Base-by-base conservation (phyloP, 2,329 filamentous ascomycete genomes). In the Calonectria pseudoturangicola region DNA sequence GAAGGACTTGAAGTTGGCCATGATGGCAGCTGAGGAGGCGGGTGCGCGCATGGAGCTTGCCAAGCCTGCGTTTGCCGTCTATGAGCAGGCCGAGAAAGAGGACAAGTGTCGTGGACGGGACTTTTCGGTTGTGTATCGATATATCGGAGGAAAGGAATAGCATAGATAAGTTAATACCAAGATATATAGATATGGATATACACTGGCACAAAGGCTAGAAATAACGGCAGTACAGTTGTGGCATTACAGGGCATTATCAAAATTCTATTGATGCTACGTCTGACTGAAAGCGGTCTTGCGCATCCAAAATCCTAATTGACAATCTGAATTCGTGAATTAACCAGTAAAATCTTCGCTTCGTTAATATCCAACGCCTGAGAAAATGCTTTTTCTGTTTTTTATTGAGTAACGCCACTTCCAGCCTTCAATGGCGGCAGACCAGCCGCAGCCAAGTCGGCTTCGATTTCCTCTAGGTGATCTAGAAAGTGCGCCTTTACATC, bases 41-140 rank as follows among this genome's bases (percentile, higher is more conserved):
- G 90, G 89, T 1, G 93, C 93, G 2, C 89, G 86, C 74, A 87
- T 96, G 67, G 91, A 90, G 76, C 85, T 96, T 48, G 93, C 90
- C 0, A 87, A 89, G 12, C 87, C 87, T 76, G 93, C 93, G 2
- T 88, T 86, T 45, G 87, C 89, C 60, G 90, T 96, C 8, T 97
- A 97, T 79, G 91, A 92, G 75, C 86, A 87, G 33, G 92, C 93
- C 0, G 92, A 93, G 81, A 84, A 88, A 76, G 86, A 88, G 62
- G 90, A 94, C 68, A 80, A 83, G 56, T 93, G 90, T 80, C 89
- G 90, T 74, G 93, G 93, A 0, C 90, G 92, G 71, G 94, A 97
- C 81, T 97, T 97, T 83, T 95, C 93, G 0, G 93, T 96, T 9
- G 91, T 97, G 10, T 97, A 96, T 83, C 88, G 92, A 78, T 94